Evolutionary conservation across 805 yeast genomes (phyloP).

Genomic region (Lipomyces sp.): DNA sequence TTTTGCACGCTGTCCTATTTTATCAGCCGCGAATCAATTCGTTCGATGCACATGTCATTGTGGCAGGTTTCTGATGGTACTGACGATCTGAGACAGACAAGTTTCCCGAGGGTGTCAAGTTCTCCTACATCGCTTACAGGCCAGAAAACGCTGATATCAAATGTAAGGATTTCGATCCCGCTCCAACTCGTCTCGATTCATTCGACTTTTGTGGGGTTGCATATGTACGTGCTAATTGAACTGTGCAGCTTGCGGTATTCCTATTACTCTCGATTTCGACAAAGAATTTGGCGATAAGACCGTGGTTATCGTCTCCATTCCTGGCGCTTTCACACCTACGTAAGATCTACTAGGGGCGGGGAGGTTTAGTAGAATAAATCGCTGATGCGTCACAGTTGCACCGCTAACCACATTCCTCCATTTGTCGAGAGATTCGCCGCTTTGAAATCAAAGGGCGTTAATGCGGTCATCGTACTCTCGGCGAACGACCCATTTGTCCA

Average conservation of each 20-base stretch:
- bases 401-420: constrained; percentile 73
- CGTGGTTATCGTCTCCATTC: constrained; percentile 74
- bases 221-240: not conserved
- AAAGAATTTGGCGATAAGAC: constrained; percentile 52
- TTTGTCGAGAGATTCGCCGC: constrained; percentile 56
- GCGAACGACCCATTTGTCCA: constrained; percentile 75
- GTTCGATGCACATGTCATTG: not conserved
- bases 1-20: not conserved
- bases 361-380: not conserved
- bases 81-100: constrained; percentile 21
- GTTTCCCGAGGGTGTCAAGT: constrained; percentile 45
- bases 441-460: constrained; percentile 64
- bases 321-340: constrained; percentile 85
- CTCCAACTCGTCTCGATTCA: not conserved
- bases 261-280: constrained; percentile 46
- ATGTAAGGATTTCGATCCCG: constrained; percentile 21
- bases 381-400: constrained; percentile 48
- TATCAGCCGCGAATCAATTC: not conserved
- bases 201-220: not conserved
- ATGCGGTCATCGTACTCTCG: constrained; percentile 64
- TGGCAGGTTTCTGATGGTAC: not conserved
- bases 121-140: constrained; percentile 46
- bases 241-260: constrained; percentile 48
- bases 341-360: constrained; percentile 4
- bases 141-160: constrained; percentile 42